Conservation (phyloP, 345 rosid species). For the Linum tenue region DNA sequence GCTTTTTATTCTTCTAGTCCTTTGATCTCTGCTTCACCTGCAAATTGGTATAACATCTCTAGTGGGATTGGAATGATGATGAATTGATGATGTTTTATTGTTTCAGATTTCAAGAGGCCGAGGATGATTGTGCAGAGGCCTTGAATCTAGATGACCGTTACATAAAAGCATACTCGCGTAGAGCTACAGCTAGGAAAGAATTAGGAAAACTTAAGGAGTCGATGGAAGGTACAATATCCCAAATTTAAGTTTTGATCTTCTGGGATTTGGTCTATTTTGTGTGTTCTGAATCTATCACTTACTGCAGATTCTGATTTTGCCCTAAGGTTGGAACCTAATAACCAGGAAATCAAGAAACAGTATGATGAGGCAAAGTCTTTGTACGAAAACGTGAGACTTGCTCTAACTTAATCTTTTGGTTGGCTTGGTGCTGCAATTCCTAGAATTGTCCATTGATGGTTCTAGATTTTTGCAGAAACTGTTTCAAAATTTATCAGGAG, state of each 20-base stretch:
- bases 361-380: constrained; percentile 55
- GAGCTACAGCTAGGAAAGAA: constrained; percentile 84
- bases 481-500: constrained; percentile 51
- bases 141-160: constrained; percentile 81
- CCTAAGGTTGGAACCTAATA: constrained; percentile 72
- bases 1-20: too few species aligned
- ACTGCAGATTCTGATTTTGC: constrained; percentile 85
- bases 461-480: constrained; percentile 36
- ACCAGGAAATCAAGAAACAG: constrained; percentile 80
- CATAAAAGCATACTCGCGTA: constrained; percentile 81
- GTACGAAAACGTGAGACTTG: constrained; percentile 50
- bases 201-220: constrained; percentile 67
- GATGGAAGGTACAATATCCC: constrained; percentile 48
- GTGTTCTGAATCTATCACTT: constrained; percentile 15
- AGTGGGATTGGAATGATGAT: too few species aligned
- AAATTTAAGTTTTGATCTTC: not conserved
- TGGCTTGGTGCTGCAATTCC: constrained; percentile 3
- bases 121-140: constrained; percentile 88
- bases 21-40: too few species aligned
- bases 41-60: too few species aligned
- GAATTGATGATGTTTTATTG: not conserved
- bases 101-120: constrained; percentile 70
- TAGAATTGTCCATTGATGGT: not conserved
- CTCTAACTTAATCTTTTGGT: not conserved
- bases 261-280: constrained; percentile 2